Evolutionary conservation across 208 protist genomes (phyloP).

Genomic region (Trypanosoma melophagium): DNA sequence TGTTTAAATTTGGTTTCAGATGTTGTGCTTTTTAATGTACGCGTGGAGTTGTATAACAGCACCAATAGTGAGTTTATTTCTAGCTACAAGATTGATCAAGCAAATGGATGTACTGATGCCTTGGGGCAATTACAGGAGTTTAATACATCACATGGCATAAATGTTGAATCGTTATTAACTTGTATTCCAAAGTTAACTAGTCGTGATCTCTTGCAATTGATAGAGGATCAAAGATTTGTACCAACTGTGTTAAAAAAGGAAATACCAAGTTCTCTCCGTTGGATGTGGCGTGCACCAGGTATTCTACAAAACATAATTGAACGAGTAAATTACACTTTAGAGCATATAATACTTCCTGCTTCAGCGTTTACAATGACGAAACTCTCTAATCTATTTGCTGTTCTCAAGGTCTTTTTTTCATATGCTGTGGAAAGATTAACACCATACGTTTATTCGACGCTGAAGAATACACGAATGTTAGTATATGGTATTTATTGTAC

Average conservation of each 20-base stretch:
- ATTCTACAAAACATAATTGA: slow-evolving; percentile 13
- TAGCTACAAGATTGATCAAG: slow-evolving; percentile 9
- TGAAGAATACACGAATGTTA: slow-evolving; percentile 5
- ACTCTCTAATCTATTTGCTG: slow-evolving; percentile 5
- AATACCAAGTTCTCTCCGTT: slow-evolving; percentile 23
- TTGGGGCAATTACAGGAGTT: slow-evolving; percentile 9
- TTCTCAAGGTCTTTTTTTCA: not conserved
- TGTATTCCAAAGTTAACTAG: slow-evolving; percentile 5
- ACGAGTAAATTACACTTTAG: slow-evolving; percentile 2
- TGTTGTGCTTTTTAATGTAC: slow-evolving; percentile 26
- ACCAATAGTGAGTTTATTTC: slow-evolving; percentile 3
- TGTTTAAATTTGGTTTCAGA: slow-evolving; percentile 20
- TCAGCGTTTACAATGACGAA: not conserved
- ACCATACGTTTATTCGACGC: not conserved
- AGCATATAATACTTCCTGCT: slow-evolving; percentile 9
- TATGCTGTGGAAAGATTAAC: not conserved
- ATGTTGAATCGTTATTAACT: not conserved
- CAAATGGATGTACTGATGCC: slow-evolving; percentile 15
- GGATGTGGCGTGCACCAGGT: slow-evolving; percentile 21
- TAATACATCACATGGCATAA: not conserved
- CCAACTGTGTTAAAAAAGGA: slow-evolving; percentile 5
- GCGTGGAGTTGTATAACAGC: slow-evolving; percentile 24
- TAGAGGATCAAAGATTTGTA: slow-evolving; percentile 14
- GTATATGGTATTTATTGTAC: slow-evolving; percentile 7
- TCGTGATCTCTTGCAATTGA: slow-evolving; percentile 8